phyloP scores from a whole-genome alignment of 2,329 filamentous ascomycete species.

The Fusarium haematococcum region DNA sequence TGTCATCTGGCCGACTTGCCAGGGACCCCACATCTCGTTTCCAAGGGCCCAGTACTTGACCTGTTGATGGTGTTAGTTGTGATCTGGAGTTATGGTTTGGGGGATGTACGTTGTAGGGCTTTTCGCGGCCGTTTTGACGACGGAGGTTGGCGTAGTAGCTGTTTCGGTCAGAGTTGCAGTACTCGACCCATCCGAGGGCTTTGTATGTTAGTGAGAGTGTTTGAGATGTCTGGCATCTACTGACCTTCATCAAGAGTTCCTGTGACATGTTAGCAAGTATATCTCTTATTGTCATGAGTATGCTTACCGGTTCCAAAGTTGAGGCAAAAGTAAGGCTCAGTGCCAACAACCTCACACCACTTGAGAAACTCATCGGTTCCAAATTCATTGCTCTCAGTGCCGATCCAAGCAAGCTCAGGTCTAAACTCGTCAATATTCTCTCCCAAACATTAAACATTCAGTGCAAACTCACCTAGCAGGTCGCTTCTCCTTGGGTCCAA shows the following conservation, averaged over 20 bases:
- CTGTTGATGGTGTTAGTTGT: conserved; percentile 24
- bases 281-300: neutral
- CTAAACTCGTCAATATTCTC: conserved; percentile 6
- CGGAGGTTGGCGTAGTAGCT: conserved; percentile 87
- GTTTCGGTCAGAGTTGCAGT: conserved; percentile 83
- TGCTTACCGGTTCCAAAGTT: conserved; percentile 80
- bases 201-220: neutral
- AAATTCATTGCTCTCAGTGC: conserved; percentile 81
- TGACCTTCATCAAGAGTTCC: conserved; percentile 55
- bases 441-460: too few species aligned
- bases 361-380: conserved; percentile 89
- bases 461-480: conserved; percentile 56
- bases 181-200: conserved; percentile 82
- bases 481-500: conserved; percentile 78
- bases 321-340: conserved; percentile 82
- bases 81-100: neutral
- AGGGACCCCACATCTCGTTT: conserved; percentile 78
- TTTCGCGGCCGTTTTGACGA: conserved; percentile 77
- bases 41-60: conserved; percentile 89
- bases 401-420: conserved; percentile 84
- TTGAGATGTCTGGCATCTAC: neutral
- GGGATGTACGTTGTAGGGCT: conserved; percentile 73
- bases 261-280: conserved; percentile 14
- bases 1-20: conserved; percentile 76
- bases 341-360: conserved; percentile 79